A percentile compares a stretch with the other conserved stretches of the same genome.
phyloP scores from a whole-genome alignment of 352 stramenopile species.

The Pythium aphanidermatum region DNA sequence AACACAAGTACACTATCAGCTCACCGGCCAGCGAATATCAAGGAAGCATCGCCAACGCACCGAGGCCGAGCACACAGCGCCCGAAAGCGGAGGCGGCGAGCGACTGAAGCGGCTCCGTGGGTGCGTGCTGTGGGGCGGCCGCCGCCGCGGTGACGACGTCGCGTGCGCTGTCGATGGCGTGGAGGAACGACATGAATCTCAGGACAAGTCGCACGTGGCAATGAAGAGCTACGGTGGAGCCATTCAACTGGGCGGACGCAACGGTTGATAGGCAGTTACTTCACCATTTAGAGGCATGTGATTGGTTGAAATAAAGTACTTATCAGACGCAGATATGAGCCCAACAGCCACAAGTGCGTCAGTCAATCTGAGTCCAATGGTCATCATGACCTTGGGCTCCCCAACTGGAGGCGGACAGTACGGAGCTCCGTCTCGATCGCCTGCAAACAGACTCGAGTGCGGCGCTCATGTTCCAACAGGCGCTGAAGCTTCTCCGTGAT shows the following conservation, averaged over 20 bases:
- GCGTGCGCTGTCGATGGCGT: conserved; percentile 14
- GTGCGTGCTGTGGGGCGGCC: not conserved
- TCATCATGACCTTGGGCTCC: too few relatives aligned
- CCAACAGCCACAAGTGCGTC: conserved; percentile 13
- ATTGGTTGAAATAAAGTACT: too few relatives aligned
- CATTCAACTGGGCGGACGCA: conserved; percentile 8
- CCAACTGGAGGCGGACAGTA: too few relatives aligned
- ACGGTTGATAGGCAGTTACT: conserved; percentile 18
- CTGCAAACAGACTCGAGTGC: too few relatives aligned
- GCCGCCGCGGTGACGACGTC: not conserved
- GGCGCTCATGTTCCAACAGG: too few relatives aligned
- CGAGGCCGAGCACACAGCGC: conserved; percentile 68
- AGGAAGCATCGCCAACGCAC: conserved; percentile 23
- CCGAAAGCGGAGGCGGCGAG: conserved; percentile 41
- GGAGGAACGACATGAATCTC: conserved; percentile 5
- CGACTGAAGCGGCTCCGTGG: conserved; percentile 12
- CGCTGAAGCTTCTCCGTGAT: too few relatives aligned
- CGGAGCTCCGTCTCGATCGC: too few relatives aligned
- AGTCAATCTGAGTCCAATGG: conserved; percentile 9
- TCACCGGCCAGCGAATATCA: not conserved
- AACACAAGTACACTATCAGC: not conserved
- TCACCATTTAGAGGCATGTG: too few relatives aligned
- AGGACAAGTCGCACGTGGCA: conserved; percentile 5
- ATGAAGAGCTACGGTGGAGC: too few relatives aligned
- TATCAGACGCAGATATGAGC: conserved; percentile 18